Evolutionary conservation across 176 grass and related monocot species (phyloP).

Genomic region (Paspalum notatum): DNA sequence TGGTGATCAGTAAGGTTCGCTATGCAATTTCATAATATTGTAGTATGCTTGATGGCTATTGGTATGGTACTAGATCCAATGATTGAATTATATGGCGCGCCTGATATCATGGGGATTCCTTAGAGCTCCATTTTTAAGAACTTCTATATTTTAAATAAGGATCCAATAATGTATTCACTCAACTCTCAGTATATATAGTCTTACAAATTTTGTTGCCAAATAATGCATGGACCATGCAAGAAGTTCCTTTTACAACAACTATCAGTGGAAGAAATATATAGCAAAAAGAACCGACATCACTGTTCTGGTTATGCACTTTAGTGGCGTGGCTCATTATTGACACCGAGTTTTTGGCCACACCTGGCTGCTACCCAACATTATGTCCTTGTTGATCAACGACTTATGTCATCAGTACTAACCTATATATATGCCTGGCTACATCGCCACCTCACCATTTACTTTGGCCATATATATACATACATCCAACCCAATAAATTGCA

Average conservation of each 20-base stretch:
- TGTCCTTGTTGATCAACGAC: neutral
- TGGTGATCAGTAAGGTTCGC: neutral
- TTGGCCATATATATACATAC: neutral
- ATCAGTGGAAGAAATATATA: neutral
- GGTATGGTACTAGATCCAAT: constrained; percentile 29
- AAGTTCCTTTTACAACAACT: neutral
- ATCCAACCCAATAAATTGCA: neutral
- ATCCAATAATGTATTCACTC: neutral
- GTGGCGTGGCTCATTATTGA: neutral
- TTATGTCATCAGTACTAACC: neutral
- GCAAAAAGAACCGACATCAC: neutral
- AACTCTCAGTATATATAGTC: neutral
- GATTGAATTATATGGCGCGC: constrained; percentile 9
- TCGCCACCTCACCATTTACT: constrained; percentile 4
- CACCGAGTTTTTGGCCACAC: neutral
- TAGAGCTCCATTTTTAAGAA: neutral
- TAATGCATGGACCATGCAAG: no score
- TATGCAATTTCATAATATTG: neutral
- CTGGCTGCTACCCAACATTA: neutral
- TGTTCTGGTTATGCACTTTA: neutral
- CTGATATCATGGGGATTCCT: constrained; percentile 22
- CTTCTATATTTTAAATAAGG: neutral
- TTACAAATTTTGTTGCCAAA: neutral
- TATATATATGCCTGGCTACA: neutral
- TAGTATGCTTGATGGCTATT: neutral